Evolutionary conservation across 2,329 filamentous ascomycete genomes (phyloP), one percentile per base, ranked within the genome.

Genomic region (Verticillium nonalfalfae): DNA sequence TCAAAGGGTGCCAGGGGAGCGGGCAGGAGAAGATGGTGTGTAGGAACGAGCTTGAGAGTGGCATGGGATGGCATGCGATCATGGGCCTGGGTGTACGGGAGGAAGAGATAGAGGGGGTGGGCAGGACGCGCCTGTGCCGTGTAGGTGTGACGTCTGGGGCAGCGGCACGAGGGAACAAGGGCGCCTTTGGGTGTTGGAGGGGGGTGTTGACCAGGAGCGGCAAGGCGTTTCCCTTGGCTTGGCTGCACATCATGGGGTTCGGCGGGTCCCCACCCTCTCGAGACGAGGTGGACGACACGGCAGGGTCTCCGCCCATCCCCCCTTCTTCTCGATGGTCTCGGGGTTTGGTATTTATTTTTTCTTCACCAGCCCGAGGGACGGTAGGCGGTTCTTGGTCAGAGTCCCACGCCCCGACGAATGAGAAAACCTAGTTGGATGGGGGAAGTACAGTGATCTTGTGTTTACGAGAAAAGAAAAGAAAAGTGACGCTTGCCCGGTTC

Each of bases 181-280:
- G n/a, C 40, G 21, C 9, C 40, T n/a, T 45, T n/a, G 14, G 26
- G 26, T 26, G 35, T 36, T 18, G 18, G 40, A n/a, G n/a, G 18
- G n/a, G 40, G n/a, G 18, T 7, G n/a, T 21, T 50, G 40, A 3
- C 40, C 40, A 21, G 40, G 40, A 50, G 40, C 7, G 35, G 40
- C 40, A 50, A 26, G 40, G 40, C 40, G 40, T 7, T 50, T 50
- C 40, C 40, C 40, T 50, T 50, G 40, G 40, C 40, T 50, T 50
- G 40, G 40, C 40, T 61, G 52, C 40, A 59, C 60, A 65, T 65
- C 61, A 65, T 65, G 64, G 35, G 64, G 61, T 64, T 55, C 59
- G 56, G 59, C 56, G 6, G 10, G 45, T 59, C 39, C 50, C 60
- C 62, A 57, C 62, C 54, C 45, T 60, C 36, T 34, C 14, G 33